Base-by-base conservation (phyloP, 345 rosid species). In the Hibiscus tridactylites region DNA sequence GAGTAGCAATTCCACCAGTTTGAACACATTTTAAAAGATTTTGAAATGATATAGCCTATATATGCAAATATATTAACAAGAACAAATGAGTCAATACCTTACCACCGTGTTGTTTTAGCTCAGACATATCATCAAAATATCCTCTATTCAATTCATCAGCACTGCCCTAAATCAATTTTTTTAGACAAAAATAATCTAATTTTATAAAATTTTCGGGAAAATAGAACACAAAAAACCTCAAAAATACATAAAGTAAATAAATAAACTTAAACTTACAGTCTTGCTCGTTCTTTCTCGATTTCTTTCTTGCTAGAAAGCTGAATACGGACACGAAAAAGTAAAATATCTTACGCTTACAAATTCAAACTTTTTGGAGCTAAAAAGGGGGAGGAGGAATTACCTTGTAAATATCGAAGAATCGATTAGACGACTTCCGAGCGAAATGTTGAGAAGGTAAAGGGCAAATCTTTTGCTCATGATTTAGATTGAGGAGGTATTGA, bases 91-190 rank as follows among this genome's bases (percentile, higher is more conserved):
- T 44, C 17, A 68, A 49, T 84, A 93, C 99, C 99, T 95, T 92
- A 77, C 99, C 97, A 61, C 97, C 99, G 74, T 95, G 96, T 73
- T 89, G 75, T 81, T 79, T 78, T 8, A 89, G 81, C 76, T 92
- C 98, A 1, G 78, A 61, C 76, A 92, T 81, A 65, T 92, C 99
- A 2, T 90, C 92, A 44, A 92, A 92, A 58, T 92, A 92, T 46
- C 97, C 98, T 39, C 98, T 78, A 78, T 75, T 95, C 98, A 92
- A 87, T 91, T 95, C 99, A 88, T 92, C 99, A 17, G 79, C 72
- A 90, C 99, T 95, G 98, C 87, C 85, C 92, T 86, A 91, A 75
- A 83, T 77, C 76, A 82, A 80, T 82, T 52, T 74, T 44, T 44
- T 44, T 44, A 44, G 47, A 44, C 44, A 10, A 44, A 76, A 73